phyloP scores from a whole-genome alignment of 306 rosid species.

The Carpinus viminea region DNA sequence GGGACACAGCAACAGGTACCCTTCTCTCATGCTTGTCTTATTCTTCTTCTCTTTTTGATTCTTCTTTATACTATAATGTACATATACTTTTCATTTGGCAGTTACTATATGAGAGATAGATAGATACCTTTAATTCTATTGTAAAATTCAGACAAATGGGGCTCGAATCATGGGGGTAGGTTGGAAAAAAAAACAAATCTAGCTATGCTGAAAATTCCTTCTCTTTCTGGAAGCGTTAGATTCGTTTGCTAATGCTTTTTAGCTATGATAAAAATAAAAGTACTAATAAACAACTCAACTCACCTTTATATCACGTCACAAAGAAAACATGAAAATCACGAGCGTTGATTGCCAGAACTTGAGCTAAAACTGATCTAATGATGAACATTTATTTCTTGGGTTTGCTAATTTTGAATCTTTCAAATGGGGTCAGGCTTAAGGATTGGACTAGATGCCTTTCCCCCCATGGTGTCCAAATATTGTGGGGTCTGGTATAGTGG shows the following conservation, averaged over 20 bases:
- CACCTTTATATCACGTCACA: no score
- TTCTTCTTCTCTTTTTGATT: conserved; percentile 28
- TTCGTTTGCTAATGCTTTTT: no score
- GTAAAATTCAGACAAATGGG: conserved; percentile 18
- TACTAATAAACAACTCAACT: no score
- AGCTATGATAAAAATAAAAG: no score
- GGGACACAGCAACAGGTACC: conserved; percentile 31
- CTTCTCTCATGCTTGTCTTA: conserved; percentile 37
- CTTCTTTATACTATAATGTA: not conserved
- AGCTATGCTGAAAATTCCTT: conserved; percentile 13
- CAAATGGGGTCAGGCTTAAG: conserved; percentile 1
- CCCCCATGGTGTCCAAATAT: not conserved
- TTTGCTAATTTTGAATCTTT: conserved; percentile 1
- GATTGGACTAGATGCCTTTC: conserved; percentile 2
- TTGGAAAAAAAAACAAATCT: conserved; percentile 32
- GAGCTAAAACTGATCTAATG: conserved; percentile 27
- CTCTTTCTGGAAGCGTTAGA: not conserved
- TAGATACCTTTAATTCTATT: conserved; percentile 23
- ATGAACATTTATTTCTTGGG: conserved; percentile 26
- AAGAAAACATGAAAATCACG: no score
- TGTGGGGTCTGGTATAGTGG: no score
- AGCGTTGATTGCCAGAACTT: not conserved
- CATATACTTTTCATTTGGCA: not conserved
- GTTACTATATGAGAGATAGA: conserved; percentile 25
- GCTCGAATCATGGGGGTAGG: conserved; percentile 29